Conservation (phyloP, 176 grass and related monocot species). For the Thinopyrum elongatum region DNA sequence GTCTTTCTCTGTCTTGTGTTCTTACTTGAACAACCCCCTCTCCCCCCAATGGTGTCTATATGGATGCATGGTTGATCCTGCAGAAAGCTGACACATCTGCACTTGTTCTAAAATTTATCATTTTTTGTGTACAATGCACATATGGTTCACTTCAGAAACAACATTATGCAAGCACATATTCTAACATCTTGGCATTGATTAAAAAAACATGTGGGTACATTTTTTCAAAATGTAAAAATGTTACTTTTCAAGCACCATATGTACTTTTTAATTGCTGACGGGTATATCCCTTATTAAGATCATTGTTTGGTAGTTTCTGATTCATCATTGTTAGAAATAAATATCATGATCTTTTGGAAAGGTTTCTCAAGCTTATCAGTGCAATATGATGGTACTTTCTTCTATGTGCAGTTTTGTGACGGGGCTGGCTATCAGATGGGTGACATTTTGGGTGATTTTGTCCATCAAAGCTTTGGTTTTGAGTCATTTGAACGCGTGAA, state of each 20-base stretch:
- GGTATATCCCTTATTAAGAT: background rate
- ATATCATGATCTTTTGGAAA: background rate
- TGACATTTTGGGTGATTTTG: conserved; percentile 86
- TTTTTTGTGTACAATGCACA: background rate
- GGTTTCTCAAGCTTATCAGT: conserved; percentile 5
- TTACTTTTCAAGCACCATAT: background rate
- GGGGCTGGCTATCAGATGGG: conserved; percentile 68
- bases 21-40: background rate
- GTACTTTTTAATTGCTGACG: background rate
- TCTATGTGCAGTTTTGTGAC: conserved; percentile 53
- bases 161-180: background rate
- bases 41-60: background rate
- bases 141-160: background rate
- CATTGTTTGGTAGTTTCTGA: conserved; percentile 34
- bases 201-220: background rate
- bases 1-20: background rate
- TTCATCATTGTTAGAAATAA: conserved; percentile 16
- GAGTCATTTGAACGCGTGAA: conserved; percentile 78
- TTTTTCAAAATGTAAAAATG: background rate
- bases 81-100: background rate
- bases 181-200: background rate
- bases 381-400: conserved; percentile 32
- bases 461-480: conserved; percentile 77
- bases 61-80: background rate
- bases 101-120: background rate